Base-by-base conservation (phyloP, 768 basidiomycete genomes). In the Russula sp. region DNA sequence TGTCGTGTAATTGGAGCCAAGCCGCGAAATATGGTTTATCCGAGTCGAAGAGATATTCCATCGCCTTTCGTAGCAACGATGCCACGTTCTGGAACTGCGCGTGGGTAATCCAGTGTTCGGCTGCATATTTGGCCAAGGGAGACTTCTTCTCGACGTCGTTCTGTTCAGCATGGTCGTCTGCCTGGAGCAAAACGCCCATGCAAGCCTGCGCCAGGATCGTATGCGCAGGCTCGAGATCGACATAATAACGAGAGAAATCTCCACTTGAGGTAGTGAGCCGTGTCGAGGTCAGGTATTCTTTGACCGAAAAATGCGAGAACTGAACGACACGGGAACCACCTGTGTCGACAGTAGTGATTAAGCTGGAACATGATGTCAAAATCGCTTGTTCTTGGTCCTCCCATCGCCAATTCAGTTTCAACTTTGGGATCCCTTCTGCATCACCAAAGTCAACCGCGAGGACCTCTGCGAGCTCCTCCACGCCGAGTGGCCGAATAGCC, bases 291-390 rank as follows among this genome's bases (percentile, higher is more conserved):
- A 49, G 22, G 13, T 22, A 49, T 49, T 49, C 48, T 14, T 49
- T 49, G 48, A 49, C 48, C 22, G 48, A 49, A 14, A 49, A 49
- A 49, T 49, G 49, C 24, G 49, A 50, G 24, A 50, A 50, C 24
- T 50, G 49, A 5, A 50, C 49, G 2, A 50, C 24, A 10, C 49
- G 49, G 11, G 49, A 28, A 50, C 6, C 5, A 14, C 5, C 22
- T 13, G 26, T 50, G 20, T 26, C 7, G 49, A 50, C 24, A 26
- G 16, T 26, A 26, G 49, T 5, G 24, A 50, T 26, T 26, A 50
- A 50, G 8, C 49, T 50, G 4, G 49, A 28, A 20, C 49, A 50
- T 26, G 49, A 50, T 16, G 49, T 14, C 26, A 50, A 22, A 16
- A 50, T 13, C 5, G 49, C 49, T 26, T 14, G 14, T 26, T 50